Evolutionary conservation across 148 eudicot species (phyloP), one percentile per base, ranked within the genome.

Genomic region (Vaccinium corymbosum): DNA sequence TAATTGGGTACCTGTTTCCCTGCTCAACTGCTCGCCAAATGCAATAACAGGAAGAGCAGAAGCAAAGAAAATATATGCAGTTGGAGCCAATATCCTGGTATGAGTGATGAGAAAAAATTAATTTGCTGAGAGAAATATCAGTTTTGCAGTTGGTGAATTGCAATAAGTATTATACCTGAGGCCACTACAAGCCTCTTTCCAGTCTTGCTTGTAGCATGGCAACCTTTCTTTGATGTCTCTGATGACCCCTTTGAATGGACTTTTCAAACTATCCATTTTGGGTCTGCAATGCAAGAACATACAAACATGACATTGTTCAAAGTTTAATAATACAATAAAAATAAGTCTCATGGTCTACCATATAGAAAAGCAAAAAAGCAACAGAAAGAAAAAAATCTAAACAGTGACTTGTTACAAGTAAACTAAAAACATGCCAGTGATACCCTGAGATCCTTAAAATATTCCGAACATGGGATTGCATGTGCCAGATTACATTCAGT

Each of bases 21-120:
- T 90, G 83, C 86, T 88, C 83, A 93, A 74, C 56, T 93, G 94
- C 85, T 89, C 95, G 50, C 95, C 95, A 81, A 93, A 93, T 51
- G 94, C 93, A 83, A 93, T 90, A 53, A 93, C 95, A 76, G 95
- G 95, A 91, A 91, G 95, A 55, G 95, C 94, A 81, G 94, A 93
- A 57, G 95, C 95, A 85, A 93, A 93, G 76, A 91, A 91, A 61
- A 90, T 89, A 75, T 89, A 91, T 20, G 89, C 90, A 29, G 90
- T 91, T 75, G 95, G 93, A 48, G 93, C 95, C 91, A 92, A 82
- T 84, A 92, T 86, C 84, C 95, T 92, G 87, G 62, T 76, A 83
- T 32, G 27, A 27, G 29, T 27, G 12, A 61, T 15, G 59, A 32
- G 66, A 80, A n/a, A 1, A 79, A 51, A 71, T 25, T 20, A 82